phyloP scores from a whole-genome alignment of 2,329 filamentous ascomycete species.

The Xylariaceae sp. region DNA sequence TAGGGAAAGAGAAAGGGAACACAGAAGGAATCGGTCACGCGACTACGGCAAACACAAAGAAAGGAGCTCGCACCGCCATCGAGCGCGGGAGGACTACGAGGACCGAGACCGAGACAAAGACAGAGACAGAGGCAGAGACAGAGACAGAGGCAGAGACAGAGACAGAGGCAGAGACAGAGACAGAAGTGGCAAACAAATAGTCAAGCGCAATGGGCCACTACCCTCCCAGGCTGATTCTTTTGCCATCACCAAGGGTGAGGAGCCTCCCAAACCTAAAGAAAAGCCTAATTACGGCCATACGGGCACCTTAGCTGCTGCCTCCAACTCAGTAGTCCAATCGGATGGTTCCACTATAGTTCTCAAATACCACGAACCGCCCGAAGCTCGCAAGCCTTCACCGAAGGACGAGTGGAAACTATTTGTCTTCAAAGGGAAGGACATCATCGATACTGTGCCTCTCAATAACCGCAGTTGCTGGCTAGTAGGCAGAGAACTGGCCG shows the following conservation, averaged over 20 bases:
- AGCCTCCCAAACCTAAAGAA: conserved; percentile 68
- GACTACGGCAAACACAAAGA: conserved; percentile 36
- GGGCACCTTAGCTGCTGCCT: conserved; percentile 82
- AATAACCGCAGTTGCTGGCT: conserved; percentile 84
- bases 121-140: neutral
- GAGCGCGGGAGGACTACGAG: conserved; percentile 28
- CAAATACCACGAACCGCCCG: conserved; percentile 94
- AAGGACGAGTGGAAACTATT: conserved; percentile 87
- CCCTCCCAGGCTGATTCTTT: conserved; percentile 65
- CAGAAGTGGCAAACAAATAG: conserved; percentile 32
- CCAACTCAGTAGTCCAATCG: conserved; percentile 74
- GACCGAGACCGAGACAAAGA: neutral
- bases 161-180: conserved; percentile 11
- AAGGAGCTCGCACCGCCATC: conserved; percentile 26
- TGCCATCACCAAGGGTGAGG: conserved; percentile 54
- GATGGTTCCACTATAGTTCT: conserved; percentile 77
- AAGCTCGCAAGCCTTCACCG: conserved; percentile 83
- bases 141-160: neutral
- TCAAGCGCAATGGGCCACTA: conserved; percentile 52
- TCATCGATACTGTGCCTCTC: conserved; percentile 81
- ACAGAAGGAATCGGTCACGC: conserved; percentile 38
- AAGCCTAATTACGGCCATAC: conserved; percentile 85
- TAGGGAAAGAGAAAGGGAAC: conserved; percentile 29
- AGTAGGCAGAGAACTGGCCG: conserved; percentile 75
- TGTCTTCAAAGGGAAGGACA: conserved; percentile 82